A percentile compares a stretch with the other conserved stretches of the same genome.
Conservation (phyloP, 2,329 filamentous ascomycete genomes). For the Aspergillus hortae region DNA sequence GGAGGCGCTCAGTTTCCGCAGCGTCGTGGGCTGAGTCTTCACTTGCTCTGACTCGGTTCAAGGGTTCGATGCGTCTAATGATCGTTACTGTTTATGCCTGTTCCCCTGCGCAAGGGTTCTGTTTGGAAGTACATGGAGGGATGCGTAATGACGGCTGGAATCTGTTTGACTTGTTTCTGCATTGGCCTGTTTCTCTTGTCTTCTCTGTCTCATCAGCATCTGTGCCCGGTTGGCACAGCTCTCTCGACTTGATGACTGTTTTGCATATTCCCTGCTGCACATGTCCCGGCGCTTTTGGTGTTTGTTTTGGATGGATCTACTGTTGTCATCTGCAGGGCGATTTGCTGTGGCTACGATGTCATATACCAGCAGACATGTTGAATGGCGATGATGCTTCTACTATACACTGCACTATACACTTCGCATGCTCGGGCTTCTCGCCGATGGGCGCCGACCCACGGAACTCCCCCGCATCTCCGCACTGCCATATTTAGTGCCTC, state of each 20-base stretch:
- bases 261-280: slow-evolving; percentile 20
- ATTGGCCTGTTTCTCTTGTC: neutral
- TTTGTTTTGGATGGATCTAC: slow-evolving; percentile 6
- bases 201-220: slow-evolving; percentile 6
- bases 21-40: slow-evolving; percentile 60
- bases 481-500: neutral
- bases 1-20: slow-evolving; percentile 87
- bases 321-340: neutral
- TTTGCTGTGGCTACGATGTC: neutral
- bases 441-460: slow-evolving; percentile 7
- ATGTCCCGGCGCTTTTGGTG: slow-evolving; percentile 23
- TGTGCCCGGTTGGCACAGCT: slow-evolving; percentile 3
- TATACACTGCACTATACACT: too few relatives aligned
- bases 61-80: too few relatives aligned
- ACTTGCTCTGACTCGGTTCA: neutral
- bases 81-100: neutral
- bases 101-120: neutral
- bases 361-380: neutral
- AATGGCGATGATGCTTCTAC: neutral
- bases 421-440: slow-evolving; percentile 15
- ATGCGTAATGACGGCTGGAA: too few relatives aligned
- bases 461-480: slow-evolving; percentile 11
- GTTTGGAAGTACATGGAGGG: neutral
- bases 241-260: slow-evolving; percentile 12
- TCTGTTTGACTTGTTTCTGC: too few relatives aligned